phyloP scores from a whole-genome alignment of 164 flowering plant species.

The Hamamelis virginiana region DNA sequence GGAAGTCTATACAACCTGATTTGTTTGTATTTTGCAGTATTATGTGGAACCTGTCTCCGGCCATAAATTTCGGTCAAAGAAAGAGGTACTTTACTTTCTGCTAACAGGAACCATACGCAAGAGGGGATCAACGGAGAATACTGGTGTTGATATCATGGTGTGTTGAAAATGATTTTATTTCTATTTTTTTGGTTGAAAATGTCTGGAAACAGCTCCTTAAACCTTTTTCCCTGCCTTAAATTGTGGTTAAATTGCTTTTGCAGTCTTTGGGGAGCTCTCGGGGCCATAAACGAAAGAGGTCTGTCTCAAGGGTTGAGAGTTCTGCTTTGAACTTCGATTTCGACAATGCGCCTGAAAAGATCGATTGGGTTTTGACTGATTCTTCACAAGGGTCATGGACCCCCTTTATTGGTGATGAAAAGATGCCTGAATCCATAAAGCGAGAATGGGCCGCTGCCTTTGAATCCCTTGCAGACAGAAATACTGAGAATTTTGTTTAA shows the following conservation, averaged over 20 bases:
- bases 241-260: not conserved
- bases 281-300: constrained; percentile 9
- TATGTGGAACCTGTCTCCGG: constrained; percentile 31
- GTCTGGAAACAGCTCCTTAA: not conserved
- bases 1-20: too few relatives aligned
- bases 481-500: too few relatives aligned
- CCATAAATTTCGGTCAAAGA: constrained; percentile 32
- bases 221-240: not conserved
- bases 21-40: constrained; percentile 24
- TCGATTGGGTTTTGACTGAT: constrained; percentile 35
- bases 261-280: constrained; percentile 11
- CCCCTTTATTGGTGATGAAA: constrained; percentile 25
- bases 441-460: constrained; percentile 35
- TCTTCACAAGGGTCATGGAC: constrained; percentile 30
- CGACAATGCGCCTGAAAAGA: constrained; percentile 27
- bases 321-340: constrained; percentile 28
- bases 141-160: constrained; percentile 14
- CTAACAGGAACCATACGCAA: constrained; percentile 30
- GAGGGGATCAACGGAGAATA: constrained; percentile 2
- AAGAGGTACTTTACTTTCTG: constrained; percentile 32
- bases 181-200: not conserved
- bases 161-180: constrained; percentile 14
- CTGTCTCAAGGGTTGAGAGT: constrained; percentile 9
- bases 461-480: not conserved
- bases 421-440: constrained; percentile 25